These are phyloP conservation scores for Loxodes magnus DNA, from an alignment of 73 alveolate genomes.

Conservation along the genomic window DNA sequence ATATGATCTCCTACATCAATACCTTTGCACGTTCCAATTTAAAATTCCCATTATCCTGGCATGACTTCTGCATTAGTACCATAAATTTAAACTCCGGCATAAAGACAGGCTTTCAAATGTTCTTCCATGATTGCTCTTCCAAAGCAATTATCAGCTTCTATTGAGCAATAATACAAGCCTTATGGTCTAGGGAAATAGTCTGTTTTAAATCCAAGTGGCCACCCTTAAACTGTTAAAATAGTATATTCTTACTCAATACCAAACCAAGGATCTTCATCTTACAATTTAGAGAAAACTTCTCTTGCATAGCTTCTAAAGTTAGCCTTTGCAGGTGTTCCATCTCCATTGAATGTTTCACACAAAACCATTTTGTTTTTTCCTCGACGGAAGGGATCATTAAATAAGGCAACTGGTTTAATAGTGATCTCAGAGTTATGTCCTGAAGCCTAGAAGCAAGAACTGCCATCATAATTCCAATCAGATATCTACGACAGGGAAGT, in stretches of 20 bases:
- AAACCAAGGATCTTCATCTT: slow-evolving; percentile 76
- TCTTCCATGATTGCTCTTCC: slow-evolving; percentile 85
- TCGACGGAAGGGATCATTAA: slow-evolving; percentile 81
- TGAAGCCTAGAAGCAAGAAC: slow-evolving; percentile 75
- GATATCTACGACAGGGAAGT: slow-evolving; percentile 47
- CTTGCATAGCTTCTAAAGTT: slow-evolving; percentile 46
- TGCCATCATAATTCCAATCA: slow-evolving; percentile 93
- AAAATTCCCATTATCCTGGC: slow-evolving; percentile 91
- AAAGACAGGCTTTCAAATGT: slow-evolving; percentile 63
- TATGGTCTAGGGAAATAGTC: slow-evolving; percentile 70
- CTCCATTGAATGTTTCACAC: slow-evolving; percentile 58
- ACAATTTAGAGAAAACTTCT: slow-evolving; percentile 29
- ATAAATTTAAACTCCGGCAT: slow-evolving; percentile 68
- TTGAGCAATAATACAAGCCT: slow-evolving; percentile 82
- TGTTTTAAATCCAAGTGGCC: slow-evolving; percentile 54
- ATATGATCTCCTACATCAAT: slow-evolving; percentile 77
- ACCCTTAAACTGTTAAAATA: slow-evolving; percentile 3
- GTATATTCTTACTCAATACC: slow-evolving; percentile 92
- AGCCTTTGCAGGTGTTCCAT: slow-evolving; percentile 55
- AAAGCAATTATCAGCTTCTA: slow-evolving; percentile 60
- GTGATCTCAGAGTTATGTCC: slow-evolving; percentile 79
- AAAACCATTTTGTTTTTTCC: slow-evolving; percentile 46
- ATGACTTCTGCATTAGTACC: slow-evolving; percentile 88
- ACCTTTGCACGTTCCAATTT: slow-evolving; percentile 84
- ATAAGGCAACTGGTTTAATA: slow-evolving; percentile 72